A percentile compares a stretch with the other conserved stretches of the same genome.
Conservation (phyloP, 2,329 filamentous ascomycete species). For the Calonectria naviculata region DNA sequence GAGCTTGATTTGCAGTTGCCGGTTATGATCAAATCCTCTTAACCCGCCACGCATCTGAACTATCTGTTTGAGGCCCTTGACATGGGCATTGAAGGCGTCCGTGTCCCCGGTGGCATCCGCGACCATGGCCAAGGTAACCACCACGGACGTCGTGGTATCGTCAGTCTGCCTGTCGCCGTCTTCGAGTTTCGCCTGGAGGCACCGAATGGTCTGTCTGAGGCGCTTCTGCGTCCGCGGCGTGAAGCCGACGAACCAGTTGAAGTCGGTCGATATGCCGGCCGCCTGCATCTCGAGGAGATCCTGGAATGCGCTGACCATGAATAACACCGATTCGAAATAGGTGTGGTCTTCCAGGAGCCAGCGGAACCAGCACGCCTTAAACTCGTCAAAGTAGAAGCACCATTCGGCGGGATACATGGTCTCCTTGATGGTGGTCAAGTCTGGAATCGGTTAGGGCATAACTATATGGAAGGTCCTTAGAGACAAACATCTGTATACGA, state of each 20-base stretch:
- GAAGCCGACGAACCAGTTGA: conserved; percentile 10
- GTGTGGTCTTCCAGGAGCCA: conserved; percentile 41
- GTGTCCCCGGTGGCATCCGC: conserved; percentile 34
- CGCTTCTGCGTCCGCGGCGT: conserved; percentile 24
- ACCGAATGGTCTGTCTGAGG: conserved; percentile 29
- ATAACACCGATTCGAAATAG: conserved; percentile 40
- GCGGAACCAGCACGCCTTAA: conserved; percentile 40
- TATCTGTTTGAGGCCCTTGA: conserved; percentile 37
- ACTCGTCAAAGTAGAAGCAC: conserved; percentile 37
- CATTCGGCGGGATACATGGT: conserved; percentile 43
- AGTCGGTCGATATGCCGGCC: background rate
- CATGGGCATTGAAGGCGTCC: conserved; percentile 31
- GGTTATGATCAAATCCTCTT: conserved; percentile 34
- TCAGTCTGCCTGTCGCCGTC: conserved; percentile 25
- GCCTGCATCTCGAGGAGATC: conserved; percentile 20
- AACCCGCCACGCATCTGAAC: conserved; percentile 42
- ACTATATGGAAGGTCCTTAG: too few species aligned
- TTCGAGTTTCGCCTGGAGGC: conserved; percentile 29
- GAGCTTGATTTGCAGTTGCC: conserved; percentile 42
- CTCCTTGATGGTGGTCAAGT: conserved; percentile 40
- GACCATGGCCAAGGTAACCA: conserved; percentile 36
- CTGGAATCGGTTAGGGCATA: conserved; percentile 21
- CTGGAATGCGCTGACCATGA: conserved; percentile 37
- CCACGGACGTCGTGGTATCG: conserved; percentile 33
- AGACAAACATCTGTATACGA: conserved; percentile 32